Conservation (phyloP, 441 rosid genomes). For the Rhodomyrtus psidioides region DNA sequence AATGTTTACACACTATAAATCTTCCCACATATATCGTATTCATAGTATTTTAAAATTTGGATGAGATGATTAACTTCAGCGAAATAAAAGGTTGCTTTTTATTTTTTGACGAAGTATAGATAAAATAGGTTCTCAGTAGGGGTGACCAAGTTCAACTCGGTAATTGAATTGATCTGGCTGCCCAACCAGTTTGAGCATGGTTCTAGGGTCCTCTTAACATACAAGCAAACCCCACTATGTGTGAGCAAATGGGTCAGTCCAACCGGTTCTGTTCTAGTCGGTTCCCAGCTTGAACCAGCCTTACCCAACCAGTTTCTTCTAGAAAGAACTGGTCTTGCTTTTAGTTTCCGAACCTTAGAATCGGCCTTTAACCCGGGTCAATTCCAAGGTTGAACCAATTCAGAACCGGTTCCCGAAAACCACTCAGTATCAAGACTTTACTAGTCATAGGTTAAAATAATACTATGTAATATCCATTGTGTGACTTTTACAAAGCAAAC, state of each 20-base stretch:
- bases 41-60: background rate
- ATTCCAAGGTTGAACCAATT: background rate
- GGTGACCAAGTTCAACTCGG: background rate
- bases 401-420: background rate
- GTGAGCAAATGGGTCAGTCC: background rate
- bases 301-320: background rate
- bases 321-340: background rate
- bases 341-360: background rate
- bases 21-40: too few species aligned
- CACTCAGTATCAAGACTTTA: background rate
- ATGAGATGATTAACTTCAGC: background rate
- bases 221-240: background rate
- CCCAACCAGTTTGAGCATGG: background rate
- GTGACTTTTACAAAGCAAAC: background rate
- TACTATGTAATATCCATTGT: background rate
- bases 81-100: background rate
- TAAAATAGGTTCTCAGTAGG: background rate
- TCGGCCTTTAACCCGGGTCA: background rate
- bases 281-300: background rate
- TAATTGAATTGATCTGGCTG: background rate
- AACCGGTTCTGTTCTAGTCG: background rate
- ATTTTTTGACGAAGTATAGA: background rate
- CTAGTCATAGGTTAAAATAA: background rate
- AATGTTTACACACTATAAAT: too few species aligned
- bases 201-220: background rate